Evolutionary conservation across 306 rosid species (phyloP).

Genomic region (Sindora glabra): DNA sequence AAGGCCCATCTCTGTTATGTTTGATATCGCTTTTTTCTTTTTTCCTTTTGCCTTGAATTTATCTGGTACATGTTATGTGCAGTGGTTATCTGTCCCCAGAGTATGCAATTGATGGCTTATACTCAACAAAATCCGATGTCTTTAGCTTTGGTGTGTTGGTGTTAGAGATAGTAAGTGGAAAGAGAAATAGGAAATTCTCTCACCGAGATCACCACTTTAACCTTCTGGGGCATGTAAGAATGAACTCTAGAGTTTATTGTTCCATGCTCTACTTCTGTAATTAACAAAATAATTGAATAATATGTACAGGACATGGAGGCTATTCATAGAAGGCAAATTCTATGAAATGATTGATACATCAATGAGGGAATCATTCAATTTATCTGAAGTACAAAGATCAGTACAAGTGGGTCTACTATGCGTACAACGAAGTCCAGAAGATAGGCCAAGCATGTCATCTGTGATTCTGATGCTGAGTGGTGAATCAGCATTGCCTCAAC

Average conservation of each 20-base stretch:
- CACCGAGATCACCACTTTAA: conserved; percentile 7
- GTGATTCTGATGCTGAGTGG: conserved; percentile 23
- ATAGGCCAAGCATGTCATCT: neutral
- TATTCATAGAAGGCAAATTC: conserved; percentile 22
- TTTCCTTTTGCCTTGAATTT: no score
- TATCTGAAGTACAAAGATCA: conserved; percentile 13
- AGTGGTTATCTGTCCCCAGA: conserved; percentile 34
- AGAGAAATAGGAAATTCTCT: conserved; percentile 22
- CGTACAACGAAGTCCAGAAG: conserved; percentile 14
- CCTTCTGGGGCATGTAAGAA: conserved; percentile 30
- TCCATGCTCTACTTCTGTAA: no score
- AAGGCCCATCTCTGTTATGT: no score
- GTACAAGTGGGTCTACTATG: conserved; percentile 29
- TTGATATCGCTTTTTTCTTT: no score
- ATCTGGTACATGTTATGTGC: no score
- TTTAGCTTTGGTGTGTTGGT: conserved; percentile 29
- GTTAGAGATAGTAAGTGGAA: conserved; percentile 28
- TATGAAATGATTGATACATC: conserved; percentile 17
- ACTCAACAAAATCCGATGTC: conserved; percentile 24
- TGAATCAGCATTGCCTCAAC: conserved; percentile 11
- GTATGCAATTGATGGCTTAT: conserved; percentile 22
- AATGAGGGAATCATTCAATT: neutral
- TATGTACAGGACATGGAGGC: conserved; percentile 26
- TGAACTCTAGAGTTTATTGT: neutral
- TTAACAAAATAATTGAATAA: no score